Conservation (phyloP, 257 asterid genomes). For the Gynochthodes officinalis region DNA sequence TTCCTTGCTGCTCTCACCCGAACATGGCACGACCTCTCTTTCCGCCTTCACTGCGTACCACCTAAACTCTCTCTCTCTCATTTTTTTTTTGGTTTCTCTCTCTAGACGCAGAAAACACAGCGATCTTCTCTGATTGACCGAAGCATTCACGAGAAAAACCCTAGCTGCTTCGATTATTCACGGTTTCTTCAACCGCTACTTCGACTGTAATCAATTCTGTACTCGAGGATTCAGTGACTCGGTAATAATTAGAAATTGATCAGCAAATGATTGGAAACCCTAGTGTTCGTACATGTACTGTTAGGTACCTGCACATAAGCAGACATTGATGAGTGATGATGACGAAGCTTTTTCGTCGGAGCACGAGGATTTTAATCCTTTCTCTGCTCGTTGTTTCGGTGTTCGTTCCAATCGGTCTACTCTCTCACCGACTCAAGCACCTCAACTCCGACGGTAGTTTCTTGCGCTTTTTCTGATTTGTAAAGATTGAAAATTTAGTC, state of each 20-base stretch:
- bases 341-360: constrained; percentile 65
- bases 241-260: background rate
- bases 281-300: background rate
- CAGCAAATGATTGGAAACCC: constrained; percentile 19
- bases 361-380: constrained; percentile 92
- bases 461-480: constrained; percentile 3
- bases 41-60: constrained; percentile 23
- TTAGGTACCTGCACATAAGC: constrained; percentile 6
- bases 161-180: background rate
- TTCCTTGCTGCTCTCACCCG: constrained; percentile 26
- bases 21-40: constrained; percentile 38
- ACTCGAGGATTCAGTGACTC: background rate
- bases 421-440: constrained; percentile 58
- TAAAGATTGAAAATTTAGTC: no score
- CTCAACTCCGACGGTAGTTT: constrained; percentile 50
- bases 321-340: constrained; percentile 70
- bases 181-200: constrained; percentile 9
- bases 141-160: constrained; percentile 18
- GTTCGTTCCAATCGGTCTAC: constrained; percentile 54
- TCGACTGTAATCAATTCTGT: background rate
- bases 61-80: constrained; percentile 2
- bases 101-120: background rate
- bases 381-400: constrained; percentile 64
- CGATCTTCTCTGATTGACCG: constrained; percentile 11
- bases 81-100: background rate